Conservation (phyloP, 2,329 filamentous ascomycete genomes). For the Thielaviopsis euricoi region DNA sequence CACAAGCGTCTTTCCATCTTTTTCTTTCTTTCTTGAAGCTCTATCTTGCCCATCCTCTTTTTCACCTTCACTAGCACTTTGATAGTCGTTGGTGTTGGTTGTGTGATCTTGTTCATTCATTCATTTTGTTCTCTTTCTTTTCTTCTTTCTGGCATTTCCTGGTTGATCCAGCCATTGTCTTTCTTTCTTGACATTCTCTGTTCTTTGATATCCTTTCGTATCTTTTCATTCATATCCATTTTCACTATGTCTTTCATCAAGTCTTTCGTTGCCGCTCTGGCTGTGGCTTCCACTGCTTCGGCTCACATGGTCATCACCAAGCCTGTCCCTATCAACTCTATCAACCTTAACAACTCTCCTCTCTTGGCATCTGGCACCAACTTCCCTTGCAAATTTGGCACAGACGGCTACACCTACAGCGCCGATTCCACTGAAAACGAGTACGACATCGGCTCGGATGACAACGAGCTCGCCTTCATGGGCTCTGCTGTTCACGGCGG, state of each 20-base stretch:
- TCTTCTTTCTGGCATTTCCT: not conserved
- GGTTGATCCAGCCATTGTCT: not conserved
- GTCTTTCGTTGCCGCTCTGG: slow-evolving; percentile 29
- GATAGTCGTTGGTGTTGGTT: slow-evolving; percentile 6
- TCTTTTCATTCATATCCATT: not conserved
- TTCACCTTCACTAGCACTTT: not conserved
- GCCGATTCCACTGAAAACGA: slow-evolving; percentile 27
- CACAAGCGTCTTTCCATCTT: slow-evolving; percentile 1
- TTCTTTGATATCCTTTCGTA: not conserved
- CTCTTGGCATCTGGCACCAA: slow-evolving; percentile 42
- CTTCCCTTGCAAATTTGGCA: slow-evolving; percentile 69
- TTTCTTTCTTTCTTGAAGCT: not conserved
- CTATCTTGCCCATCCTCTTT: not conserved
- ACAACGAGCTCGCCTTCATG: slow-evolving; percentile 44
- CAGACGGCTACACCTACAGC: slow-evolving; percentile 14
- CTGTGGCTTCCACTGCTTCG: slow-evolving; percentile 41
- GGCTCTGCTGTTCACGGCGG: slow-evolving; percentile 74
- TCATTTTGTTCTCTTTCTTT: not conserved
- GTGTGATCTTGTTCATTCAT: slow-evolving; percentile 4
- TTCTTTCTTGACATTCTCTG: not conserved
- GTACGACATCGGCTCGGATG: slow-evolving; percentile 43
- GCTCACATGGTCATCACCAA: slow-evolving; percentile 63
- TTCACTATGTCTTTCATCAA: slow-evolving; percentile 19
- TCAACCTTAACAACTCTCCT: slow-evolving; percentile 41
- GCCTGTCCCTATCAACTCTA: slow-evolving; percentile 44